A percentile compares a stretch with the other conserved stretches of the same genome.
Conservation (phyloP, 1,139 yeast genomes). For the Saccharomyces pastorianus region DNA sequence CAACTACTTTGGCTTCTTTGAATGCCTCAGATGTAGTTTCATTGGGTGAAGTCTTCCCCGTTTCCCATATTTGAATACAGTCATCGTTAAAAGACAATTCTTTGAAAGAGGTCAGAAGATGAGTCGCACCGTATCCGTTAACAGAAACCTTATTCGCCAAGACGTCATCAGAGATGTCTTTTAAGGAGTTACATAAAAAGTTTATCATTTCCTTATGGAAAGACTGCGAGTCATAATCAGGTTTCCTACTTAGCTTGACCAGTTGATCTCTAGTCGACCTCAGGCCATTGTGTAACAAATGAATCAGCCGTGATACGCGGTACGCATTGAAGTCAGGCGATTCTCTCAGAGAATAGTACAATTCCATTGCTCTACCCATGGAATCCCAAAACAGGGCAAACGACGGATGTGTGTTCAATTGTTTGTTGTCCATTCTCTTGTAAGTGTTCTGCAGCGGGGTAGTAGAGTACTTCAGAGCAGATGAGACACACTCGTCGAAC, state of each 20-base stretch:
- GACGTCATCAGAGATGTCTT: slow-evolving; percentile 42
- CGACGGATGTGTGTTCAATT: slow-evolving; percentile 11
- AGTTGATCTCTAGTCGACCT: slow-evolving; percentile 43
- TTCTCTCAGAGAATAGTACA: slow-evolving; percentile 37
- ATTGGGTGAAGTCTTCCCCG: slow-evolving; percentile 11
- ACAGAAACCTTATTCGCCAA: slow-evolving; percentile 32
- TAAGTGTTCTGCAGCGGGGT: slow-evolving; percentile 10
- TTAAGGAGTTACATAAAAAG: slow-evolving; percentile 37
- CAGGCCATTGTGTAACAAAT: slow-evolving; percentile 42
- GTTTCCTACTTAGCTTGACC: slow-evolving; percentile 41
- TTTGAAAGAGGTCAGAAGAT: slow-evolving; percentile 47
- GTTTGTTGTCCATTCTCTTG: slow-evolving; percentile 14
- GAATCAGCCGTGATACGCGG: slow-evolving; percentile 38
- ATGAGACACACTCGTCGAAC: slow-evolving; percentile 39
- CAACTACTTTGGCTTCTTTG: slow-evolving; percentile 50
- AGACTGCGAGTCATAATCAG: slow-evolving; percentile 46
- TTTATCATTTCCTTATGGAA: slow-evolving; percentile 41
- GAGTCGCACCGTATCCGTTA: slow-evolving; percentile 47
- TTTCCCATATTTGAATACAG: slow-evolving; percentile 46
- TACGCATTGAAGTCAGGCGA: slow-evolving; percentile 36
- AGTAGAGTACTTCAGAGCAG: slow-evolving; percentile 28
- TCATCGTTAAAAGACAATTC: slow-evolving; percentile 44
- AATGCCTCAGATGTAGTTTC: slow-evolving; percentile 18
- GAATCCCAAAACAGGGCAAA: slow-evolving; percentile 40
- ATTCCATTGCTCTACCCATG: slow-evolving; percentile 37